Evolutionary conservation across 495 filamentous ascomycete species (phyloP).

Genomic region (Astrothelium subdiscretum): DNA sequence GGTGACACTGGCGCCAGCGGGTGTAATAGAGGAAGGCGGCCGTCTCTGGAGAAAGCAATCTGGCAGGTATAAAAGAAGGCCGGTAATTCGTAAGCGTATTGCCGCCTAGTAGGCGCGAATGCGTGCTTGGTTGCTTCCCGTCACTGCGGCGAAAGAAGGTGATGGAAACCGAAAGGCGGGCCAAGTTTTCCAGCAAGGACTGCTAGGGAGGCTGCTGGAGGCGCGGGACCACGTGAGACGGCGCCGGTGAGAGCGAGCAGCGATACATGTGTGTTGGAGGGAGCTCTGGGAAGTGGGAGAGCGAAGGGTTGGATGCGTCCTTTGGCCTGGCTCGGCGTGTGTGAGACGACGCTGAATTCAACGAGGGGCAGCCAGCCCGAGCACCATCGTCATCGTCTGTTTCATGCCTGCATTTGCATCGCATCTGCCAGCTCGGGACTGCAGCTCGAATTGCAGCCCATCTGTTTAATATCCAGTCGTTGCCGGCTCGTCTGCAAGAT

Average conservation of each 20-base stretch:
- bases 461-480: slow-evolving; percentile 2
- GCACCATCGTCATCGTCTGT: not conserved
- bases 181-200: not conserved
- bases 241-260: not conserved
- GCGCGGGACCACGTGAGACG: not conserved
- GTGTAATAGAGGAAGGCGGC: slow-evolving; percentile 1
- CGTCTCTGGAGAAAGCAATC: not conserved
- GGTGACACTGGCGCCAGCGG: slow-evolving; percentile 4
- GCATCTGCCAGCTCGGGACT: not conserved
- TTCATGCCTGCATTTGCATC: not conserved
- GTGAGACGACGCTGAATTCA: slow-evolving; percentile 4
- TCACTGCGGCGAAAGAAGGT: slow-evolving; percentile 1
- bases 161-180: slow-evolving; percentile 1
- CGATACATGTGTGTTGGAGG: not conserved
- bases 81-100: slow-evolving; percentile 2
- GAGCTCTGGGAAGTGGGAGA: not conserved
- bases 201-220: slow-evolving; percentile 1
- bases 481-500: not conserved
- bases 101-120: not conserved
- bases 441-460: slow-evolving; percentile 1
- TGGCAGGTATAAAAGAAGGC: slow-evolving; percentile 1
- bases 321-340: not conserved
- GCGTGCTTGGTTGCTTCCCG: not conserved
- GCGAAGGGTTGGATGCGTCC: not conserved
- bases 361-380: not conserved